Evolutionary conservation across 2,329 filamentous ascomycete species (phyloP), one percentile per base, ranked within the genome.

Genomic region (Fusarium lateritium): DNA sequence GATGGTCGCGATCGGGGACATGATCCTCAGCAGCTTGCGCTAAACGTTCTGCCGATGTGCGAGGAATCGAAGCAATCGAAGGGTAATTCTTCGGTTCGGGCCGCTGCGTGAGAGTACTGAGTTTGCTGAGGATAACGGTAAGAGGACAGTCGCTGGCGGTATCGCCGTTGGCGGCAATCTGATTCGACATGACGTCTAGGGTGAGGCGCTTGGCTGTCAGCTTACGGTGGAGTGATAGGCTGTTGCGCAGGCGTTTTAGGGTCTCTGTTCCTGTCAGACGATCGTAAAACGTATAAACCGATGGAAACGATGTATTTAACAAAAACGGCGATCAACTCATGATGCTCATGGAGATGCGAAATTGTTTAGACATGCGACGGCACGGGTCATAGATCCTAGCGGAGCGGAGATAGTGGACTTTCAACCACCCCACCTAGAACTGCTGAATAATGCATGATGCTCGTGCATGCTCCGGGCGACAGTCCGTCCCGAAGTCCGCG

Each of bases 31-130:
- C 65, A n/a, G 76, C 77, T 42, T 75, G 69, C 15, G 72, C 73
- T 7, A 81, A 67, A 3, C 79, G 75, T 38, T 69, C 59, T 14
- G 52, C 7, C 6, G 77, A 76, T 7, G 77, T 80, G 19, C 51
- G 71, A 7, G 77, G 78, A 26, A 81, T 79, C 5, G 78, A 76
- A 6, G 74, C 74, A 22, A 76, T 63, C 2, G 77, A 60, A 3
- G 76, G 75, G 51, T 77, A 79, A 4, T 74, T 57, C 6, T 62
- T 67, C 17, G 62, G 57, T 19, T 56, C 56, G 34, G 72, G 70
- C 52, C 65, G 69, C 21, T 71, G 62, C 38, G 54, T 34, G 13
- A 73, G 47, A 24, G 67, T 52, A 24, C 65, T 72, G 28, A 71
- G 49, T 62, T 79, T 77, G 59, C 73, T 71, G 19, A 77, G 36